Percentiles rank a stretch among this genome's conserved stretches.
Conservation (phyloP, 2,329 filamentous ascomycete genomes). For the Harringtonia lauricola region DNA sequence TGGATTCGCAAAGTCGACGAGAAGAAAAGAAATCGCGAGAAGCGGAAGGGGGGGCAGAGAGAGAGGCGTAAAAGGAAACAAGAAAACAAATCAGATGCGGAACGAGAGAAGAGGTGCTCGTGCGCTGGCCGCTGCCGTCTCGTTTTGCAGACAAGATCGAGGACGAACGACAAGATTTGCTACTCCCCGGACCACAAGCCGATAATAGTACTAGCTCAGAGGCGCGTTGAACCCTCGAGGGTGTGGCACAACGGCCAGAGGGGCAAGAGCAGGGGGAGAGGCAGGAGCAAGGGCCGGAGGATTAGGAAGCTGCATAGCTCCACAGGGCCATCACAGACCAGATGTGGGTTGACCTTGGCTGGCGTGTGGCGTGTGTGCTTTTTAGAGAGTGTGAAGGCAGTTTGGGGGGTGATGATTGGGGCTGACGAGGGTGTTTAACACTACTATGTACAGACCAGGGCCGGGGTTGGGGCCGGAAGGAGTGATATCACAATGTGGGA, state of each 20-base stretch:
- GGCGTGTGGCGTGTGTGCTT: not conserved
- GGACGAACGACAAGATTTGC: not conserved
- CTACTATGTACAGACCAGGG: not conserved
- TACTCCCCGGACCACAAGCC: too few relatives aligned
- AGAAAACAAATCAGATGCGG: too few relatives aligned
- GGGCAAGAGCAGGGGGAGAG: not conserved
- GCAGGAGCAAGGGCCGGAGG: not conserved
- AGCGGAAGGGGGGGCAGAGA: too few relatives aligned
- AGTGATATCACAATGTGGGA: too few relatives aligned
- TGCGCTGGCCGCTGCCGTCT: too few relatives aligned
- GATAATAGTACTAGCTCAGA: not conserved
- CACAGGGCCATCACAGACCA: constrained; percentile 8
- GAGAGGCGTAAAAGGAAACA: too few relatives aligned
- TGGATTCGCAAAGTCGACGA: too few relatives aligned
- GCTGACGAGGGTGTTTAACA: not conserved
- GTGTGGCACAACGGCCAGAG: not conserved
- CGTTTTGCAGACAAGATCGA: too few relatives aligned
- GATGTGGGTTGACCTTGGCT: constrained; percentile 1
- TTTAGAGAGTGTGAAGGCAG: not conserved
- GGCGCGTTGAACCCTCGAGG: not conserved
- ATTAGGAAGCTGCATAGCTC: constrained; percentile 3
- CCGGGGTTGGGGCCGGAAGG: too few relatives aligned
- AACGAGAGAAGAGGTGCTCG: too few relatives aligned
- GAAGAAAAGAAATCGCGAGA: too few relatives aligned
- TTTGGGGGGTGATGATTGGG: too few relatives aligned